Conservation (phyloP, 441 rosid species). For the Arabidopsis lyrata region DNA sequence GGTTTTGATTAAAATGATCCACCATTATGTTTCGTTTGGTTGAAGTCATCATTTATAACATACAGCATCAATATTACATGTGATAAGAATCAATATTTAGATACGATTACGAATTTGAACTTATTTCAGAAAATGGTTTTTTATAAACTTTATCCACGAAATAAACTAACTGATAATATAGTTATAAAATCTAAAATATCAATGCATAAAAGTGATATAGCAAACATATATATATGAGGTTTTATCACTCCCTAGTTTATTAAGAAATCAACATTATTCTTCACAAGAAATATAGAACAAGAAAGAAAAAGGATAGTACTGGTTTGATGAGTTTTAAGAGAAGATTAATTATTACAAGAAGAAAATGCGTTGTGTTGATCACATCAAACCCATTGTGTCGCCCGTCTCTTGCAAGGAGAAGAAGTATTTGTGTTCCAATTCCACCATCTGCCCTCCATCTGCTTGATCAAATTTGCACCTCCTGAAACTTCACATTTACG, state of each 20-base stretch:
- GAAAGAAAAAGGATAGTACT: background rate
- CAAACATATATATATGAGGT: too few relatives aligned
- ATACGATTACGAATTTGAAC: background rate
- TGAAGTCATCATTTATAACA: background rate
- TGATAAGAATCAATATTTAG: background rate
- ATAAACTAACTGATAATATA: background rate
- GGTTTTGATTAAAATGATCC: background rate
- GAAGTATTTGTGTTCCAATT: conserved; percentile 70
- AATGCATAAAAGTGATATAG: background rate
- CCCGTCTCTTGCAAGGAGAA: conserved; percentile 28
- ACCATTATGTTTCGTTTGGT: background rate
- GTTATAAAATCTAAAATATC: background rate
- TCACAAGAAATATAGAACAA: background rate
- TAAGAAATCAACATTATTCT: background rate
- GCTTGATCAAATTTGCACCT: conserved; percentile 77
- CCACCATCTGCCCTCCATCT: conserved; percentile 80
- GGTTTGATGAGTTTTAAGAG: background rate
- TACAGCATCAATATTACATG: background rate
- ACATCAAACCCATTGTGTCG: background rate
- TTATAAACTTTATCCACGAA: background rate
- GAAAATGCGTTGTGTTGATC: background rate
- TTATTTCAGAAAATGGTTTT: too few relatives aligned
- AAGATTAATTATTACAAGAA: background rate
- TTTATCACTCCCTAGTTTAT: background rate
- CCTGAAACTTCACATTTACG: conserved; percentile 59